Base-by-base conservation (phyloP, 768 basidiomycete species). In the Suillus fuscotomentosus region DNA sequence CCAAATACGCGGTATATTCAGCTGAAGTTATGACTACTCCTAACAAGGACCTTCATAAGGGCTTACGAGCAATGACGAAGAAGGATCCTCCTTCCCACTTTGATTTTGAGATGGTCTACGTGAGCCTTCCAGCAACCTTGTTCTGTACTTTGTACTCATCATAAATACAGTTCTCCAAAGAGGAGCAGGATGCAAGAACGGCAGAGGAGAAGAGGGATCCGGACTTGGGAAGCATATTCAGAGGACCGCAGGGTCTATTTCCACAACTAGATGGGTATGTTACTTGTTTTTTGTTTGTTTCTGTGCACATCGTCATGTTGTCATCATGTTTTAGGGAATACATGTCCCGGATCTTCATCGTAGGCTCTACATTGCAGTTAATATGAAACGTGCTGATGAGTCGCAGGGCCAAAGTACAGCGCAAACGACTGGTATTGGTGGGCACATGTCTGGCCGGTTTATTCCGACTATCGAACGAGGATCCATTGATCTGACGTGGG, bases 391-490 rank as follows among this genome's bases (percentile, higher is more conserved):
- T 20, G 24, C 56, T 42, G 24, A 59, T 41, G 24, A 59, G 24
- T 20, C 10, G 17, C 53, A 92, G 90, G 93, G 94, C 8, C 94
- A 95, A 76, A 86, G 92, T 15, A 97, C 94, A 3, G 88, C 83
- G 3, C 95, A 98, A 76, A 96, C 94, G 8, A 95, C 95, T 0
- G 95, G 96, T 34, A 77, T 88, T 38, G 81, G 80, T 2, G 78
- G 82, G 0, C 86, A 89, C 61, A 76, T 91, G 63, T 81, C 94
- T 3, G 88, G 91, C 10, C 83, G 95, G 7, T 97, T 97, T 73
- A 95, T 98, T 60, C 93, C 95, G 8, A 98, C 97, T 0, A 94
- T 98, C 7, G 97, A 99, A 75, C 85, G 97, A 68, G 95, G 97
- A 75, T 89, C 91, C 0, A 89, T 97, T 62, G 95, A 94, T 76